Conservation (phyloP, 228 moss, liverwort and hornwort species). For the Sphagnum fallax region DNA sequence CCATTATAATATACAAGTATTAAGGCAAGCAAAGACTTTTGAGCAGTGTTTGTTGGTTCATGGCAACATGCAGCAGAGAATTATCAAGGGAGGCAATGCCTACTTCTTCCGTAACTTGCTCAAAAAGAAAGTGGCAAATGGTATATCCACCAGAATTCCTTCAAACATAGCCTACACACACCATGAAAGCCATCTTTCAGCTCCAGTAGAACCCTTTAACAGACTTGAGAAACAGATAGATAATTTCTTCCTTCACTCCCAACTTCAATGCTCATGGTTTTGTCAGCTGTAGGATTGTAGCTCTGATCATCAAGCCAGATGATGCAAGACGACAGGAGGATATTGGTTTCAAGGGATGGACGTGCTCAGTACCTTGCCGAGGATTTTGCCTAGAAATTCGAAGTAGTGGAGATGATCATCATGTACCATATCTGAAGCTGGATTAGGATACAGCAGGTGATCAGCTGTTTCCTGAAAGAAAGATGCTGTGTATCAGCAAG, state of each 20-base stretch:
- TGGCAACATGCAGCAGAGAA: neutral
- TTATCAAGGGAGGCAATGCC: neutral
- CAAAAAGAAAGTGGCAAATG: conserved; percentile 97
- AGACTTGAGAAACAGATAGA: neutral
- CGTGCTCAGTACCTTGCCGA: conserved; percentile 65
- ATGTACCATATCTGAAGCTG: conserved; percentile 87
- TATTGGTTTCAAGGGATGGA: neutral
- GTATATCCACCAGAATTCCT: conserved; percentile 98
- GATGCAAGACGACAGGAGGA: too few species aligned
- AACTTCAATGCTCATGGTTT: neutral
- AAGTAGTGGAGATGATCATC: conserved; percentile 98
- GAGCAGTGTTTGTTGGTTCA: too few species aligned
- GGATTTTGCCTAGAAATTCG: conserved; percentile 94
- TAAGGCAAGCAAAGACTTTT: too few species aligned
- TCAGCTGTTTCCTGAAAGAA: conserved; percentile 85
- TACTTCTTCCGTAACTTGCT: conserved; percentile 99
- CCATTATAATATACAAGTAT: too few species aligned
- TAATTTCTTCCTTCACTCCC: neutral
- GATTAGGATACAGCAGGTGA: conserved; percentile 96
- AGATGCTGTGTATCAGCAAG: neutral
- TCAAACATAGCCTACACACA: conserved; percentile 90
- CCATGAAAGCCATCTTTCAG: neutral
- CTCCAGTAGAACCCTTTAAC: neutral
- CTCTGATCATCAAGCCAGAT: neutral
- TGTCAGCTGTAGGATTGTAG: neutral